Evolutionary conservation across 768 basidiomycete genomes (phyloP).

Genomic region (Dacryopinax spathularia): DNA sequence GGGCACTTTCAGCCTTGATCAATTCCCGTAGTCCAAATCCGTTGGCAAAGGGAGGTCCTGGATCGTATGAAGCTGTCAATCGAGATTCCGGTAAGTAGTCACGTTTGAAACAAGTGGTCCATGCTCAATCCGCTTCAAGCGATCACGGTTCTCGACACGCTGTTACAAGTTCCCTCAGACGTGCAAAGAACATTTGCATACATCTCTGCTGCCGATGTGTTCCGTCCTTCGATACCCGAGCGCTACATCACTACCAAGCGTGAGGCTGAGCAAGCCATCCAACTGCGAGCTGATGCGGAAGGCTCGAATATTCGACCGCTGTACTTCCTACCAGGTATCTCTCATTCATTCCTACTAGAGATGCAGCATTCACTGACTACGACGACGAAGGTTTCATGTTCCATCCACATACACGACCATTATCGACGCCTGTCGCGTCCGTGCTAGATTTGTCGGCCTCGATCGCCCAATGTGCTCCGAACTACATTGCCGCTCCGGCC

Average conservation of each 20-base stretch:
- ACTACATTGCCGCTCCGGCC: conserved; percentile 49
- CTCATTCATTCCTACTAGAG: conserved; percentile 6
- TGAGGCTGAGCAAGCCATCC: conserved; percentile 66
- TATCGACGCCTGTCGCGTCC: conserved; percentile 73
- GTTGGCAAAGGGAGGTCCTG: conserved; percentile 20
- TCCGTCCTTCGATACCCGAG: conserved; percentile 68
- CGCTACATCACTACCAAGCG: conserved; percentile 91
- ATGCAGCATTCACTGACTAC: conserved; percentile 5
- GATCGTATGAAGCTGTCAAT: conserved; percentile 69
- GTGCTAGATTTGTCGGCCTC: conserved; percentile 67
- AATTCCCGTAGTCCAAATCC: conserved; percentile 19
- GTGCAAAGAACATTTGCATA: conserved; percentile 50
- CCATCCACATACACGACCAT: conserved; percentile 84
- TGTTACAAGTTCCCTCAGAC: conserved; percentile 22
- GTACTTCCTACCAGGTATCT: conserved; percentile 79
- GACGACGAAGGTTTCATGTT: conserved; percentile 68
- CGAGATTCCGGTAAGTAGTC: conserved; percentile 64
- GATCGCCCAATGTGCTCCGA: conserved; percentile 47
- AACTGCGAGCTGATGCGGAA: conserved; percentile 30
- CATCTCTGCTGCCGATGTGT: conserved; percentile 89
- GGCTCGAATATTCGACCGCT: conserved; percentile 47
- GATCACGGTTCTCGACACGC: conserved; percentile 63
- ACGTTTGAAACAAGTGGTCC: conserved; percentile 4
- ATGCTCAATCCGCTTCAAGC: conserved; percentile 31
- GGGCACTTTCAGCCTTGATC: conserved; percentile 7